A percentile compares a stretch with the other conserved stretches of the same genome.
Conservation (phyloP, 768 basidiomycete species). For the Amylocystis lapponica region DNA sequence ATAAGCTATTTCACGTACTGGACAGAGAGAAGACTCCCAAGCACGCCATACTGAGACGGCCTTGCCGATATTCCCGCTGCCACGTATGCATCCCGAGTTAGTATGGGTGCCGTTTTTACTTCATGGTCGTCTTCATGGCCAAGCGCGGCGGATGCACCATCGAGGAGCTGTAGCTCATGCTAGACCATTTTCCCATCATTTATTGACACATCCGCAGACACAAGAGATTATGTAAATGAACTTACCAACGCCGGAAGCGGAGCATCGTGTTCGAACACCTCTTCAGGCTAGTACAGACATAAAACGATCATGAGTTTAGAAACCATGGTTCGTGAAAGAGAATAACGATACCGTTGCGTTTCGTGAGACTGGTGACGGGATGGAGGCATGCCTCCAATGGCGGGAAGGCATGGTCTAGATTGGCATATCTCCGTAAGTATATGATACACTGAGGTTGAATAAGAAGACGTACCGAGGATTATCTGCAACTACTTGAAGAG, state of each 20-base stretch:
- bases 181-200: no score
- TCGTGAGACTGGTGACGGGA: background rate
- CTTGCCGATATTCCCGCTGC: slow-evolving; percentile 16
- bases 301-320: background rate
- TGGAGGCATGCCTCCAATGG: no score
- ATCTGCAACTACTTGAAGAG: no score
- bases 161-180: slow-evolving; percentile 26
- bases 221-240: no score
- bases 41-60: slow-evolving; percentile 55
- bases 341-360: background rate
- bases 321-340: background rate
- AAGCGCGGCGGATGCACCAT: slow-evolving; percentile 16
- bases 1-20: slow-evolving; percentile 42
- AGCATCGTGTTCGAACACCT: background rate
- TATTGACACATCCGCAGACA: no score
- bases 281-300: background rate
- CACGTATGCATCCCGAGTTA: slow-evolving; percentile 24
- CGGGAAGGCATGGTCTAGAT: no score
- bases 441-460: no score
- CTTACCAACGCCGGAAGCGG: no score
- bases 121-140: slow-evolving; percentile 16
- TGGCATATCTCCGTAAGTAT: no score
- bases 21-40: slow-evolving; percentile 32
- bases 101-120: slow-evolving; percentile 21
- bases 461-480: no score